Evolutionary conservation across 176 grass and related monocot species (phyloP), one percentile per base, ranked within the genome.

Genomic region (Dactylis glomerata): DNA sequence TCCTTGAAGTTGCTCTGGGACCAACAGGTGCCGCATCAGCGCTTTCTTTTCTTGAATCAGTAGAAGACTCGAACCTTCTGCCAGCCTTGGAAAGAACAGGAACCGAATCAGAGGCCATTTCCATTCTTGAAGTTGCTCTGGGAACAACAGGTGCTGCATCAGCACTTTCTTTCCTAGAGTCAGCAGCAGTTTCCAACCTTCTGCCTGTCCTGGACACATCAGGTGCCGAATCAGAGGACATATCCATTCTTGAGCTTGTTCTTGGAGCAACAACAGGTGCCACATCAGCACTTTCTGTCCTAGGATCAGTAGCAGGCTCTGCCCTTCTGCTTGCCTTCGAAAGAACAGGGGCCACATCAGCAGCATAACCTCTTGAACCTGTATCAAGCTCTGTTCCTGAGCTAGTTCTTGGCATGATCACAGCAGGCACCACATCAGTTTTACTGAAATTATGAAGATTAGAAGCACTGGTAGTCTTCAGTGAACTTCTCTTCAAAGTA

Each of bases 401-500:
- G 87, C 78, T 99, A 92, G 78, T 87, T 94, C 93, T 94, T 71
- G 97, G 93, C 50, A 99, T 83, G 64, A 96, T 89, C 46, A 96
- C 84, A 59, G 97, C 70, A 73, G 70, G 86, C 31, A 90, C 59
- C 73, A 92, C 86, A 67, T 95, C 90, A 65, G 33, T 20, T 88
- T 92, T 92, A 81, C 76, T 92, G 54, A 90, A 83, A 71, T 54
- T 88, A 59, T 89, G 87, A 78, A 92, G 50, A 92, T 88, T 92
- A 75, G 85, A 82, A 37, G 89, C 59, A 14, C 71, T 89, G 37
- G 87, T 85, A 75, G 77, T 86, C 87, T 76, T 95, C 87, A 92
- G 65, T 34, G 89, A 88, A 88, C 87, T 88, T 94, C 93, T 96
- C 78, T 89, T 94, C n/a, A 94, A 78, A 67, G 80, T 86, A 46